These are phyloP conservation scores for Penicillium sp. DNA, from an alignment of 2,329 filamentous ascomycete species.

Conservation along the genomic window DNA sequence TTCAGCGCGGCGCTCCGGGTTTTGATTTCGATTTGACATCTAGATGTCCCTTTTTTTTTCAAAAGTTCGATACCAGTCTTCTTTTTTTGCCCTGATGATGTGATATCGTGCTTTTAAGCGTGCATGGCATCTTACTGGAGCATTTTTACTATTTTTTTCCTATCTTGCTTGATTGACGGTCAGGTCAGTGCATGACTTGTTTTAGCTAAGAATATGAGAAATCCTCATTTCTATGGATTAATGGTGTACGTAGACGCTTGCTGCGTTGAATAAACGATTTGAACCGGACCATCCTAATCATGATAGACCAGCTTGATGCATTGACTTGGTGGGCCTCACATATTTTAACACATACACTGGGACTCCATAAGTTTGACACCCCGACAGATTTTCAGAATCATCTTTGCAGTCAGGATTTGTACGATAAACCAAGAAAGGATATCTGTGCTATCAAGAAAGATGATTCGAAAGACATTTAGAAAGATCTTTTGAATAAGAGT, in stretches of 20 bases:
- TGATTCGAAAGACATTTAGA: too few species aligned
- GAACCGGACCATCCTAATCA: too few species aligned
- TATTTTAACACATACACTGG: too few species aligned
- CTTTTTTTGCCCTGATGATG: slow-evolving; percentile 15
- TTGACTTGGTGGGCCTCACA: too few species aligned
- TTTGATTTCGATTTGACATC: slow-evolving; percentile 18
- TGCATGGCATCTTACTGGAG: slow-evolving; percentile 17
- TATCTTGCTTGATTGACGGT: neutral
- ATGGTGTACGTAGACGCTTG: neutral
- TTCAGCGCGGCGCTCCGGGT: slow-evolving; percentile 38
- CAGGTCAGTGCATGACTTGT: slow-evolving; percentile 4
- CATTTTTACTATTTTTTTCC: neutral
- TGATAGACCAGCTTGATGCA: too few species aligned
- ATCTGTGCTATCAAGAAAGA: too few species aligned
- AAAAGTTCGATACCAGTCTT: slow-evolving; percentile 31
- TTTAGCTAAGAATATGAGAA: slow-evolving; percentile 20
- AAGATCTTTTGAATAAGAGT: too few species aligned
- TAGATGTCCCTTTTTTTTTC: slow-evolving; percentile 6
- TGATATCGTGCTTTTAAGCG: slow-evolving; percentile 29
- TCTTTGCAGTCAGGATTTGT: too few species aligned
- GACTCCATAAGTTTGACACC: too few species aligned
- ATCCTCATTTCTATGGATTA: neutral
- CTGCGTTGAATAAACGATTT: neutral
- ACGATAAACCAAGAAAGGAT: too few species aligned
- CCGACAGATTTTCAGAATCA: too few species aligned